phyloP scores from a whole-genome alignment of 805 yeast species.

The Kuraishia hungarica region DNA sequence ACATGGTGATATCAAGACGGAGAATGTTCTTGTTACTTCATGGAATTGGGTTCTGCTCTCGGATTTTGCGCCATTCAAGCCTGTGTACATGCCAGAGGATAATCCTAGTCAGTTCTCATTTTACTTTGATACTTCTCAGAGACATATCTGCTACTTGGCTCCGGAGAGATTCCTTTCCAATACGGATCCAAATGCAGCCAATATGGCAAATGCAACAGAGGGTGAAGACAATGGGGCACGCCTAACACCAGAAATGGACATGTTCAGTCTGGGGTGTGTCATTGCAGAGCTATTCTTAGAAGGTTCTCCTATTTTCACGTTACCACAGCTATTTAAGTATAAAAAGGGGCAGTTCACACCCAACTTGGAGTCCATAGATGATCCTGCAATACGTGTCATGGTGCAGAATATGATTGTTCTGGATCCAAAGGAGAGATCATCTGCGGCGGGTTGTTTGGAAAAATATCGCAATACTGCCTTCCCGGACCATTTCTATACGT shows the following conservation, averaged over 20 bases:
- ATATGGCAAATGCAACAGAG: constrained; percentile 12
- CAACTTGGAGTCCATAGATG: constrained; percentile 46
- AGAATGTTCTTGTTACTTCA: constrained; percentile 77
- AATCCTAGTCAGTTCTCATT: constrained; percentile 90
- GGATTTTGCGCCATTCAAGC: constrained; percentile 84
- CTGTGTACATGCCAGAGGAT: constrained; percentile 79
- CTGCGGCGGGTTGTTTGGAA: constrained; percentile 44
- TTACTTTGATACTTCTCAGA: constrained; percentile 82
- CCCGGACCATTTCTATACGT: constrained; percentile 62
- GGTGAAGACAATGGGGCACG: constrained; percentile 18
- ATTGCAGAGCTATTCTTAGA: constrained; percentile 85
- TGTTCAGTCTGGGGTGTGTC: constrained; percentile 78
- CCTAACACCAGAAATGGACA: constrained; percentile 64
- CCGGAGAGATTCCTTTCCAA: constrained; percentile 73
- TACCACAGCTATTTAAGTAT: constrained; percentile 82
- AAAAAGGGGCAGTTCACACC: constrained; percentile 63
- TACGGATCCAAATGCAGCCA: constrained; percentile 3
- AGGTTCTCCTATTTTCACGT: constrained; percentile 78
- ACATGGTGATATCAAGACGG: constrained; percentile 92
- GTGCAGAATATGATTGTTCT: constrained; percentile 55
- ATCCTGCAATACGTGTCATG: constrained; percentile 40
- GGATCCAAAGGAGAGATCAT: constrained; percentile 51
- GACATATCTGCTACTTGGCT: constrained; percentile 85
- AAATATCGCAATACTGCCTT: constrained; percentile 44
- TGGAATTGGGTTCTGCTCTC: constrained; percentile 82